Conservation (phyloP, 1,284 basidiomycete genomes). For the Ganoderma multipileum region DNA sequence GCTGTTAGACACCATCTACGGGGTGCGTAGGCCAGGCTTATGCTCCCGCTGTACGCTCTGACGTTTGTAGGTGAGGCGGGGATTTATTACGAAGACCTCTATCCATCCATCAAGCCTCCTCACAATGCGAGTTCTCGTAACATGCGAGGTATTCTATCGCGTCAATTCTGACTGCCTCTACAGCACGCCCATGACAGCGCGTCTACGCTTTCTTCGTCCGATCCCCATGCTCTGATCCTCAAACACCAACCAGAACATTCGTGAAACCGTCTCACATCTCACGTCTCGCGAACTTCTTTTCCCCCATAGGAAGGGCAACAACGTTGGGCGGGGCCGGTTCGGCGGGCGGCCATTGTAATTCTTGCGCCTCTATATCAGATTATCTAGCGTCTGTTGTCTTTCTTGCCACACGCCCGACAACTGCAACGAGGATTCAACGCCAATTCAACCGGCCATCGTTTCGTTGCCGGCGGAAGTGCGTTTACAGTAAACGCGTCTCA, state of each 20-base stretch:
- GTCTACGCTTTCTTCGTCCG: too few species aligned
- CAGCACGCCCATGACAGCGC: slow-evolving; percentile 31
- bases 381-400: neutral
- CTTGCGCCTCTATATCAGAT: neutral
- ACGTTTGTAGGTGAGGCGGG: slow-evolving; percentile 52
- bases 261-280: too few species aligned
- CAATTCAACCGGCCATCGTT: neutral
- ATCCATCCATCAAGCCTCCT: slow-evolving; percentile 52
- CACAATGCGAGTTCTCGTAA: slow-evolving; percentile 39
- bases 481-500: neutral
- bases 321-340: neutral
- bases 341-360: neutral
- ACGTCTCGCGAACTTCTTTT: too few species aligned
- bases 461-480: neutral
- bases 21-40: slow-evolving; percentile 41
- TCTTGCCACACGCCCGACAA: neutral
- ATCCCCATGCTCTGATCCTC: too few species aligned
- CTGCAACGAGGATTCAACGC: neutral
- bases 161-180: slow-evolving; percentile 10
- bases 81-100: slow-evolving; percentile 67
- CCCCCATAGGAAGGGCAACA: too few species aligned
- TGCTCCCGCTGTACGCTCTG: neutral
- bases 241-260: too few species aligned
- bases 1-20: slow-evolving; percentile 71
- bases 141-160: neutral